phyloP scores from a whole-genome alignment of 306 rosid species.

The Prunus davidiana region DNA sequence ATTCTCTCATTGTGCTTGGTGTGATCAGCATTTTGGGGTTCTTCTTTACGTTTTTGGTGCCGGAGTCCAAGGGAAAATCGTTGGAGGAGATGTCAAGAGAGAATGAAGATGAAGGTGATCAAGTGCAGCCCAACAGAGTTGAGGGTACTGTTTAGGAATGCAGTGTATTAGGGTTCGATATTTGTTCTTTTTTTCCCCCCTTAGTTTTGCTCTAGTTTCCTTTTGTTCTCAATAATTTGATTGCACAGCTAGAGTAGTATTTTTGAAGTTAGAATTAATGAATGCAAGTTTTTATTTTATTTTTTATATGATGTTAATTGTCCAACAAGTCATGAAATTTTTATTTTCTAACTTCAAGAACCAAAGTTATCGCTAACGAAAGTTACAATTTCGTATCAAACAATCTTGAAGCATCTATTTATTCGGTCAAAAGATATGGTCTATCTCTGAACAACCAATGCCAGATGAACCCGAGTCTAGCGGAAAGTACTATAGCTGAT shows the following conservation, averaged over 20 bases:
- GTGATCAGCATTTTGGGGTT: constrained; percentile 48
- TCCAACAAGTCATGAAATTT: not conserved
- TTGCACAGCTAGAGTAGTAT: not conserved
- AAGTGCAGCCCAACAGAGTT: not conserved
- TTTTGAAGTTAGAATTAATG: not conserved
- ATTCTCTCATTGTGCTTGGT: constrained; percentile 37
- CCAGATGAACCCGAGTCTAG: too few species aligned
- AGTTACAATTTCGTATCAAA: too few species aligned
- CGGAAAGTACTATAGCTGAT: too few species aligned
- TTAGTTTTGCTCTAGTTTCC: not conserved
- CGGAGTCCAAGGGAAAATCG: constrained; percentile 52
- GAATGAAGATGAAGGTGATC: constrained; percentile 20
- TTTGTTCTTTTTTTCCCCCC: not conserved
- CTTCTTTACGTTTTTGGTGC: constrained; percentile 53
- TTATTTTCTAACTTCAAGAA: not conserved
- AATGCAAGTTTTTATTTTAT: not conserved
- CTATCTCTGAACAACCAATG: too few species aligned
- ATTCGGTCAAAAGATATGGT: too few species aligned
- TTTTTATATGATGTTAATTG: not conserved
- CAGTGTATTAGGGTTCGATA: not conserved
- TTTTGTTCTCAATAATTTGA: not conserved
- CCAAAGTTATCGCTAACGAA: not conserved
- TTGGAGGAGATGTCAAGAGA: constrained; percentile 65
- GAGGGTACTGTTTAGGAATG: not conserved
- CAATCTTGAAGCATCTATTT: too few species aligned